Base-by-base conservation (phyloP, 2,329 filamentous ascomycete genomes). In the Mariannaea elegans region DNA sequence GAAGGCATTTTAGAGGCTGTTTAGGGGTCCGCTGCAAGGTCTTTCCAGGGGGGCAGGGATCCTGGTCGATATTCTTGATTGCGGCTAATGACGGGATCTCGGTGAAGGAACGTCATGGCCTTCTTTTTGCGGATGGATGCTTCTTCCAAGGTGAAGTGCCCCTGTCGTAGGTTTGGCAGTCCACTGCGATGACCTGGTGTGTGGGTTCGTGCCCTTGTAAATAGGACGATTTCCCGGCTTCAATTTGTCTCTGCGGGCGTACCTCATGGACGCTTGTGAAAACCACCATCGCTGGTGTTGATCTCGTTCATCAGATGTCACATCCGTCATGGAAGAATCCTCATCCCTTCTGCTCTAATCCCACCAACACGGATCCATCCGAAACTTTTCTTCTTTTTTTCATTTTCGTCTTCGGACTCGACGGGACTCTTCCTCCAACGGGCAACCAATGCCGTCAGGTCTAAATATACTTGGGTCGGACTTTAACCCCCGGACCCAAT, bases 11-110 rank as follows among this genome's bases (percentile, higher is more conserved):
- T 27, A 54, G 36, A 59, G 56, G 45, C 24, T 29, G n/a, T 21
- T 39, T 21, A 21, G 32, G 44, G 32, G 38, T 31, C 21, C 21
- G 13, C 45, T 24, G 31, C 18, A 24, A 50, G 50, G 45, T 18
- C 49, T 44, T 44, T 18, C 39, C 32, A 23, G 48, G 48, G 16
- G n/a, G 12, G 39, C 19, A 24, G 24, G 38, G 38, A 39, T 31
- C 47, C 41, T 29, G 16, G 47, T 14, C 14, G 7, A 49, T 32
- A 38, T 19, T 27, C 13, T 23, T 56, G 41, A 41, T 46, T 59
- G 67, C 67, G 67, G 67, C 62, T 70, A 70, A 70, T 69, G 56
- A 65, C 67, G 67, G 67, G 67, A 65, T 56, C 65, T 62, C 67
- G 65, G 67, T 69, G 67, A 69, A 56, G 48, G 53, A 48, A 49